phyloP scores from a whole-genome alignment of 345 rosid genomes.

The Eucalyptus cloeziana region DNA sequence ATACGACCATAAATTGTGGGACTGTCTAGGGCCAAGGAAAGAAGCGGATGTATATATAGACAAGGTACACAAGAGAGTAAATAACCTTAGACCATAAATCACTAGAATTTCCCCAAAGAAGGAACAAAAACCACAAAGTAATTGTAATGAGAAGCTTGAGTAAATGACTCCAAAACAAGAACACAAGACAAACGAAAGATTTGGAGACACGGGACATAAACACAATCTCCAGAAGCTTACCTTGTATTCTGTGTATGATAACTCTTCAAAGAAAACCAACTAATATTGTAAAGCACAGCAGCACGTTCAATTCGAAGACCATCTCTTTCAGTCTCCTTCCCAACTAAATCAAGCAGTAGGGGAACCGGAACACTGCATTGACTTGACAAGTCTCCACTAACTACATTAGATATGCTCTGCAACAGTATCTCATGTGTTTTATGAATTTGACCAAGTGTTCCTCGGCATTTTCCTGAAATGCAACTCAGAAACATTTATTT shows the following conservation, averaged over 20 bases:
- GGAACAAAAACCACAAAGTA: neutral
- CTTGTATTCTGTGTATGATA: constrained; percentile 35
- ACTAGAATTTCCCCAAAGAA: neutral
- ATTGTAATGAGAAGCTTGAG: neutral
- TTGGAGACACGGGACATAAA: neutral
- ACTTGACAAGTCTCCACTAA: constrained; percentile 26
- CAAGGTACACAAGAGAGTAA: neutral
- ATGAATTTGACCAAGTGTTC: constrained; percentile 33
- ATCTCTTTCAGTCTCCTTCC: constrained; percentile 47
- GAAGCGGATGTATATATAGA: neutral
- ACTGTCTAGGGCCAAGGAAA: neutral
- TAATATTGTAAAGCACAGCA: constrained; percentile 36
- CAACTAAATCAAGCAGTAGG: constrained; percentile 50
- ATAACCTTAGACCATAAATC: neutral
- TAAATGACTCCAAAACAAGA: neutral
- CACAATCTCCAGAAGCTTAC: constrained; percentile 13
- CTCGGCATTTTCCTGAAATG: constrained; percentile 65
- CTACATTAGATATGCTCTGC: constrained; percentile 41
- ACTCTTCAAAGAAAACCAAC: constrained; percentile 54
- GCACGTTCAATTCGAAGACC: constrained; percentile 67
- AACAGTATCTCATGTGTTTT: constrained; percentile 47
- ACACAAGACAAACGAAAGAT: neutral
- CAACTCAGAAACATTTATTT: neutral
- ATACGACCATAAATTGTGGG: neutral
- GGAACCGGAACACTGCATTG: constrained; percentile 13